A percentile compares a stretch with the other conserved stretches of the same genome.
phyloP scores from a whole-genome alignment of 306 rosid genomes.

The Acacia confusa region DNA sequence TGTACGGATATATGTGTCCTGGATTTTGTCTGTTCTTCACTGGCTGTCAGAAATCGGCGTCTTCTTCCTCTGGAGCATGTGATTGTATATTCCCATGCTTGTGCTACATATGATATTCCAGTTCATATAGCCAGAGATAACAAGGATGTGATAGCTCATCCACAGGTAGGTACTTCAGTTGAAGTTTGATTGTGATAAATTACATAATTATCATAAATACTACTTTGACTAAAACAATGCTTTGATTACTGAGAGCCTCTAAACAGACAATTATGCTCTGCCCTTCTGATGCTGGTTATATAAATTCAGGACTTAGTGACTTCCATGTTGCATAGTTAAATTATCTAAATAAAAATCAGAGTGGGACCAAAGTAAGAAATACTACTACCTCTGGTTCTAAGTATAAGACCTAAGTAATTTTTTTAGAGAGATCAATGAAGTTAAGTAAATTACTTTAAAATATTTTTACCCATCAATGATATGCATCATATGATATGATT shows the following conservation, averaged over 20 bases:
- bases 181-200: constrained; percentile 13
- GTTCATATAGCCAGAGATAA: constrained; percentile 58
- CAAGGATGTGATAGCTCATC: constrained; percentile 69
- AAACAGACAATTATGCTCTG: constrained; percentile 4
- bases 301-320: not conserved
- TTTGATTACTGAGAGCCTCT: not conserved
- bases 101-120: constrained; percentile 82
- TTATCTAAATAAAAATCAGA: not conserved
- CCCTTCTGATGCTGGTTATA: not conserved
- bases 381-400: not conserved
- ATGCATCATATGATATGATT: too few relatives aligned
- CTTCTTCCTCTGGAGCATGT: constrained; percentile 81
- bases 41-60: constrained; percentile 70
- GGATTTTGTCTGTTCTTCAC: constrained; percentile 71
- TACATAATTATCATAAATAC: not conserved
- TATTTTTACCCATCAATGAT: too few relatives aligned
- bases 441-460: too few relatives aligned
- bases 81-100: constrained; percentile 75
- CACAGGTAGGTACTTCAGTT: constrained; percentile 68
- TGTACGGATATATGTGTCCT: constrained; percentile 91
- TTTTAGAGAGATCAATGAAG: too few relatives aligned
- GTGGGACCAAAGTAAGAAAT: not conserved
- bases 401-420: too few relatives aligned
- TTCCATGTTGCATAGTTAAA: not conserved
- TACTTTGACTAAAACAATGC: not conserved